Conservation (phyloP, 169 alveolate species). For the Toxoplasma gondii region DNA sequence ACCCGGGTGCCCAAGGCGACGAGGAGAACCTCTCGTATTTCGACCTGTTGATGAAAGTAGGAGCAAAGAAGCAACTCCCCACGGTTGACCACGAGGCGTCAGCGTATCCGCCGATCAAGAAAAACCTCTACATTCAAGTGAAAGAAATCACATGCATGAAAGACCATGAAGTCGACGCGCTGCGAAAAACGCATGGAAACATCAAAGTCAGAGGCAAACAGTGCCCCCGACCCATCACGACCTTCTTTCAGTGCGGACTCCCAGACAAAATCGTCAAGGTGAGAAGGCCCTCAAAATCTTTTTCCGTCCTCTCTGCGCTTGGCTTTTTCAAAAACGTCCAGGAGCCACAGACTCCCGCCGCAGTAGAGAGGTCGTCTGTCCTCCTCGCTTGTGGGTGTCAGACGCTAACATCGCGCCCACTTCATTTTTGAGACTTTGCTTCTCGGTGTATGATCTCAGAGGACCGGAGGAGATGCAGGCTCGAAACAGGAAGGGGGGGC, state of each 20-base stretch:
- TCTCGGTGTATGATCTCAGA: too few relatives aligned
- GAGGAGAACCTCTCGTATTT: conserved; percentile 61
- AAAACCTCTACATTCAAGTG: conserved; percentile 87
- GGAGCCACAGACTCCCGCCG: too few relatives aligned
- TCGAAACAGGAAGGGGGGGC: background rate
- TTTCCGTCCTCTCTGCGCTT: too few relatives aligned
- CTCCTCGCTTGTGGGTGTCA: too few relatives aligned
- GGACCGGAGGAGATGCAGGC: too few relatives aligned
- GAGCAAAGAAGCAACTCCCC: conserved; percentile 82
- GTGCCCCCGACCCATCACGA: conserved; percentile 94
- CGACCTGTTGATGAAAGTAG: conserved; percentile 69
- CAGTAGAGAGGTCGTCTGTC: too few relatives aligned
- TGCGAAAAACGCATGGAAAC: conserved; percentile 88
- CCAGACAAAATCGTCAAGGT: conserved; percentile 91
- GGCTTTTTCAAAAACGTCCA: too few relatives aligned
- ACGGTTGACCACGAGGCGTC: conserved; percentile 86
- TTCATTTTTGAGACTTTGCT: too few relatives aligned
- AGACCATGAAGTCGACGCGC: conserved; percentile 90
- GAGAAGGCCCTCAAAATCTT: too few relatives aligned
- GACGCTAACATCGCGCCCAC: too few relatives aligned
- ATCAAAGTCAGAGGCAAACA: conserved; percentile 92
- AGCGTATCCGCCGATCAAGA: conserved; percentile 85
- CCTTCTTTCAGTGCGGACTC: conserved; percentile 97
- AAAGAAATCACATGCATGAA: conserved; percentile 86
- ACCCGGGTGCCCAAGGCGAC: conserved; percentile 42